Base-by-base conservation (phyloP, 208 protist genomes). In the Leishmania gerbilli region DNA sequence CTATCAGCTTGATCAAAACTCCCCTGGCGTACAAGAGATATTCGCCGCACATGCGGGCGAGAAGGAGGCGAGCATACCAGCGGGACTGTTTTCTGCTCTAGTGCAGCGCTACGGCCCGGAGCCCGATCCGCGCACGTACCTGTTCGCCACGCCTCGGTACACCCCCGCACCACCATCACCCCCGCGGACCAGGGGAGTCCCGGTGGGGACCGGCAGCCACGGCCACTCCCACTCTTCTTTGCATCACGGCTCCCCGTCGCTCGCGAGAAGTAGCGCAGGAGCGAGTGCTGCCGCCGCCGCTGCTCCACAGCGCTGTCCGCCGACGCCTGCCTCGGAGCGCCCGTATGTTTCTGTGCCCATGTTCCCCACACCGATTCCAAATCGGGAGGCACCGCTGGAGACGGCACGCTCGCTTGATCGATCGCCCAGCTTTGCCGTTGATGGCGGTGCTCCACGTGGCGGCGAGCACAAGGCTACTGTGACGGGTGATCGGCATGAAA, bases 111-210 rank as follows among this genome's bases (percentile, higher is more conserved):
- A 93, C 76, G 92, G 92, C 19, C 84, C 87, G 15, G 92, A 97
- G 74, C 92, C 92, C 8, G 92, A 97, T 77, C 92, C 91, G 7
- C 89, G 90, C 24, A 91, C 86, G 27, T 95, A 97, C 69, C 77
- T 94, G 21, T 95, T 92, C 77, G 65, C 85, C n/a, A 74, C 88
- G 9, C 88, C 91, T 40, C 77, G 86, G 40, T 95, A 95, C 84
- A 82, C 72, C 31, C 81, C 87, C 4, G 60, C 69, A 74, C n/a
- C 45, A 74, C 45, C 45, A 31, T 51, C 42, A 74, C 45, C 42
- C 45, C 24, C 45, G 1, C 69, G 17, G 40, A 37, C 19, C 31
- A 51, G 45, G 21, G 27, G 27, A 74, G 4, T 53, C 45, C n/a
- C 69, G 17, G 31, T 74, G 69, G 13, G 27, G 45, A 3, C 13